Percentiles rank a stretch among this genome's conserved stretches.
phyloP scores from a whole-genome alignment of 345 rosid species.

The Dipteronia dyeriana region DNA sequence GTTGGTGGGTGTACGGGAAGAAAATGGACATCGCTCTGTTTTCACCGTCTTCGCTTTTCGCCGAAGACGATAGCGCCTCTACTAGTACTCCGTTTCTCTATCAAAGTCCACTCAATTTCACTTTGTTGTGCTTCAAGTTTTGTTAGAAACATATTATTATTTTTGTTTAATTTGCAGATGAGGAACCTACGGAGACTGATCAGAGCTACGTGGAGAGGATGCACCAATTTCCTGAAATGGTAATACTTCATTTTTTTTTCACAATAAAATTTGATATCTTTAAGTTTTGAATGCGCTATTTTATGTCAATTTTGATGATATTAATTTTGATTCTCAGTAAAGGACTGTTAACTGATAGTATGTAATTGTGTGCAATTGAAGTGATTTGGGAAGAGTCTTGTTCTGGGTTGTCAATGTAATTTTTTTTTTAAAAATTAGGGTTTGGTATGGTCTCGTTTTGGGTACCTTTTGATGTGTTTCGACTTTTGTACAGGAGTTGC shows the following conservation, averaged over 20 bases:
- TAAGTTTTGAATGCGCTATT: neutral
- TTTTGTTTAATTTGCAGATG: conserved; percentile 32
- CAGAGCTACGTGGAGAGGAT: conserved; percentile 76
- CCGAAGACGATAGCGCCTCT: conserved; percentile 53
- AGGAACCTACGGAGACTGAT: conserved; percentile 40
- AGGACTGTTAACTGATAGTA: neutral
- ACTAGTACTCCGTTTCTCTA: conserved; percentile 26
- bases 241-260: conserved; percentile 13
- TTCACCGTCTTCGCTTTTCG: conserved; percentile 89
- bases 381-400: neutral
- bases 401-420: neutral
- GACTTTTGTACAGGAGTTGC: conserved; percentile 58
- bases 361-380: neutral
- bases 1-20: neutral
- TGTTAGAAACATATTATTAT: neutral
- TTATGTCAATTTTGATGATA: neutral
- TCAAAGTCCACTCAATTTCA: neutral
- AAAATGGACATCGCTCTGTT: conserved; percentile 90
- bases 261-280: neutral
- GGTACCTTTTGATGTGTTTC: conserved; percentile 4
- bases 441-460: neutral
- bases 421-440: neutral
- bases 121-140: neutral
- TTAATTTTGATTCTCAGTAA: neutral
- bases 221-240: conserved; percentile 87